These are phyloP conservation scores for Penicillium frequentans DNA, from an alignment of 2,329 filamentous ascomycete species.

Conservation along the genomic window DNA sequence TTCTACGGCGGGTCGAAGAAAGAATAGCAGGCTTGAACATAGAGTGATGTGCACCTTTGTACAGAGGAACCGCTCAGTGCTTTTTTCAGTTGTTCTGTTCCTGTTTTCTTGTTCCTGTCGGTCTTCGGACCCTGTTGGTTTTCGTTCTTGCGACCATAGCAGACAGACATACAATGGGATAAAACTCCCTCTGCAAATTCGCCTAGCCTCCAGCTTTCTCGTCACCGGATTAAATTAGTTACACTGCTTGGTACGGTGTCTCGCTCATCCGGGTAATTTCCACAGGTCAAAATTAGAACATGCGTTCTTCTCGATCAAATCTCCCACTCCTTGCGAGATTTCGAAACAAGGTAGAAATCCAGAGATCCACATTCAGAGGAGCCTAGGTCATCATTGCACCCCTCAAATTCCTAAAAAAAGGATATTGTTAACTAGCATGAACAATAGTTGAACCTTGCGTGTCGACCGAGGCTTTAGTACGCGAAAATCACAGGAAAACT, in stretches of 20 bases:
- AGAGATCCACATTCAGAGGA: not conserved
- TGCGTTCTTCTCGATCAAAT: not conserved
- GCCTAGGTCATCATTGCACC: not conserved
- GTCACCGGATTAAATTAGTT: not conserved
- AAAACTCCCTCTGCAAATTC: not conserved
- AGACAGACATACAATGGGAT: not conserved
- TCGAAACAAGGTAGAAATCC: not conserved
- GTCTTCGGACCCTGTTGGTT: not conserved
- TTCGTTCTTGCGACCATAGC: not conserved
- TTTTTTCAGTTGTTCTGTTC: not conserved
- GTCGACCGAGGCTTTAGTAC: not conserved
- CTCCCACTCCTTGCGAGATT: not conserved
- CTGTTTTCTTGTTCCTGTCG: not conserved
- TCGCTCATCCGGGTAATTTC: not conserved
- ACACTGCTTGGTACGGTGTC: not conserved
- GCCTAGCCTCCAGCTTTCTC: not conserved
- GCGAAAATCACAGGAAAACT: not conserved
- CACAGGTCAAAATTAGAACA: not conserved
- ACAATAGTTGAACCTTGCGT: too few relatives aligned
- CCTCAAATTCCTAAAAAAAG: not conserved
- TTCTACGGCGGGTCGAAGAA: conserved; percentile 41
- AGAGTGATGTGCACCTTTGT: not conserved
- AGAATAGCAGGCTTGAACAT: conserved; percentile 28
- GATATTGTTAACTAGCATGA: too few relatives aligned
- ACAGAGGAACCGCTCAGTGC: not conserved